Base-by-base conservation (phyloP, 768 basidiomycete species). In the Sarcodon sp. region DNA sequence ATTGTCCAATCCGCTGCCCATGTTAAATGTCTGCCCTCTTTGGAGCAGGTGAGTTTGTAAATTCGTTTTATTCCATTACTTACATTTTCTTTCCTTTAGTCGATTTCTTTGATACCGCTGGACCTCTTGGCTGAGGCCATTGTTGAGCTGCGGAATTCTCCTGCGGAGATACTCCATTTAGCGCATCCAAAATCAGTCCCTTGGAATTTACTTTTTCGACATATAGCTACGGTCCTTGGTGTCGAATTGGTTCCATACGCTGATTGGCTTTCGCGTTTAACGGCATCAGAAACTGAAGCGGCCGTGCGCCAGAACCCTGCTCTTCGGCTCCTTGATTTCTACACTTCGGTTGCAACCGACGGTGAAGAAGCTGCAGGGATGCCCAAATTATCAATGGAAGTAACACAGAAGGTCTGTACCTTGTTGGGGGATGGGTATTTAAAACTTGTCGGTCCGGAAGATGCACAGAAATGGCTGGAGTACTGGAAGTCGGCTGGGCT, bases 51-150 rank as follows among this genome's bases (percentile, higher is more conserved):
- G 52, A 46, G 69, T 56, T 1, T 11, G 5, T 11, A 7, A 37
- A 1, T 7, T 21, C 1, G 13, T 7, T 18, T 35, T 33, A 1
- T 12, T 27, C 45, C 11, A 44, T 13, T 13, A 18, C 31, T 27
- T 1, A 11, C n/a, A n/a, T n/a, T n/a, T n/a, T n/a, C n/a, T n/a
- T 27, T 27, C 44, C 3, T 11, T 16, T 37, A 72, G 70, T 49
- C 52, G 5, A 57, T 69, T 9, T 69, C 69, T 0, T 73, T 71
- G 73, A 43, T 75, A 4, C 69, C 72, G 0, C 61, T 64, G 46
- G 63, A 72, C 52, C 56, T 61, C 1, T 70, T 64, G 0, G 66
- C 69, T 0, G 12, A 57, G 34, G 60, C 62, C 0, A 53, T 71
- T 6, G 36, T 66, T 9, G 57, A 60, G 61, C 69, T 50, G 44